phyloP scores from a whole-genome alignment of 129 eudicot species.

The Helianthus annuus region HanXRQr2.0-SUNRISE NC_035436.2:129282623-129283122 shows the following conservation, averaged over 20 bases:
- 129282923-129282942: no score
- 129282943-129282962: no score
- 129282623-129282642: background rate
- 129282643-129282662: slow-evolving; percentile 41
- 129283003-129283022: no score
- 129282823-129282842: slow-evolving; percentile 91
- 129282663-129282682: slow-evolving; percentile 92
- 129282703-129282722: slow-evolving; percentile 92
- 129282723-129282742: slow-evolving; percentile 88
- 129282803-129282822: slow-evolving; percentile 9
- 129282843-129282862: slow-evolving; percentile 89
- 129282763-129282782: background rate
- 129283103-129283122: no score
- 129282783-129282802: slow-evolving; percentile 4
- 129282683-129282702: slow-evolving; percentile 87
- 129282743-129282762: slow-evolving; percentile 5
- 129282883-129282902: slow-evolving; percentile 93
- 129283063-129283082: no score
- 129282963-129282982: no score
- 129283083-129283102: no score
- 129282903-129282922: slow-evolving; percentile 98
- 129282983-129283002: no score
- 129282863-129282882: slow-evolving; percentile 89
- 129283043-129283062: no score
- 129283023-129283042: no score